Percentiles rank a stretch among this genome's conserved stretches.
phyloP scores from a whole-genome alignment of 2,329 filamentous ascomycete genomes.

The Colletotrichum gloeosporioides region DNA sequence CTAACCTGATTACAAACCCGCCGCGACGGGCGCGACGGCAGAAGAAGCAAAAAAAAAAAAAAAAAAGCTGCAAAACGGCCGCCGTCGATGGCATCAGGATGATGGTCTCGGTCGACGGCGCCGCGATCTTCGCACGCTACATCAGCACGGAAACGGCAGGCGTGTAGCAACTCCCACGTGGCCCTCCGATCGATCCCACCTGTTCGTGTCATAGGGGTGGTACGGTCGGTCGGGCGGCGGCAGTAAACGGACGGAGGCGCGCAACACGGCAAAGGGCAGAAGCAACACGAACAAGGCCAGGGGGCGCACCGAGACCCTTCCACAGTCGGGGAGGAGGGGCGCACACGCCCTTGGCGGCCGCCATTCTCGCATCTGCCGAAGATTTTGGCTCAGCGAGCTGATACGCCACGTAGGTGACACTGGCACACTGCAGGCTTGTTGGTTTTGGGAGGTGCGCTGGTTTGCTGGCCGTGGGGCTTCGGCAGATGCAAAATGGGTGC shows the following conservation, averaged over 20 bases:
- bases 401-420: constrained; percentile 4
- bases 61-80: not conserved
- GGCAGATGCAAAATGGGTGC: constrained; percentile 8
- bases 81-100: not conserved
- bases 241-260: not conserved
- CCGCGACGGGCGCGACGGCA: not conserved
- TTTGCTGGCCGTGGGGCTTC: not conserved
- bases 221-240: not conserved
- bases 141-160: not conserved
- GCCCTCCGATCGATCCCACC: constrained; percentile 8
- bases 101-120: not conserved
- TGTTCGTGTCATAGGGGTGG: constrained; percentile 6
- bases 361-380: constrained; percentile 15
- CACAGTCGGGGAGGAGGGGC: not conserved
- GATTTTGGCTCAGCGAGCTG: constrained; percentile 2
- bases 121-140: not conserved
- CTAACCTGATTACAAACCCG: not conserved
- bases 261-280: not conserved
- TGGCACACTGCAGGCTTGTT: not conserved
- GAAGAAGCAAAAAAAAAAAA: not conserved
- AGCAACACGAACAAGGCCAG: not conserved
- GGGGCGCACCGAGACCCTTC: not conserved
- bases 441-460: not conserved
- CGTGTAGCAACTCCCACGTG: not conserved
- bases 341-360: not conserved